Evolutionary conservation across 1,284 basidiomycete species (phyloP), one percentile per base, ranked within the genome.

Genomic region (Pascua guehoae): DNA sequence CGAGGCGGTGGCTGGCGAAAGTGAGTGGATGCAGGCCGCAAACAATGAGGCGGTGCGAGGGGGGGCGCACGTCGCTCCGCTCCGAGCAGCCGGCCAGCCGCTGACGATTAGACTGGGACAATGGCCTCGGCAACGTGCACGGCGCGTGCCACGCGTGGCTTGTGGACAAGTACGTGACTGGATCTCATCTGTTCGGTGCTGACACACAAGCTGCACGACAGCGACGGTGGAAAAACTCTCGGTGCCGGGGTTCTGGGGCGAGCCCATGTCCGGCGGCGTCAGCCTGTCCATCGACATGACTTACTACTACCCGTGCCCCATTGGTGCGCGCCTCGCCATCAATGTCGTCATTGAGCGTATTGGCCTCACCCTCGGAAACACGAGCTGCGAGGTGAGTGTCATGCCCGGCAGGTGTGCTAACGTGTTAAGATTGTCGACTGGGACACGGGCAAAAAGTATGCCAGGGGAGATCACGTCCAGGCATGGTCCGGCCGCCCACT

Each of bases 111-210:
- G 24, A 32, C 11, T 71, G 70, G 71, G 54, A 56, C 3, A 75
- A 74, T 49, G 51, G 53, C 5, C 51, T 66, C 15, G 64, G 64
- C 2, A 61, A 50, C 12, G 51, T 75, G 56, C 73, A 75, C 58
- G 73, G 73, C 24, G 73, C 70, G 5, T 69, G 68, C 2, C 56
- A 65, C 4, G 61, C 65, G 8, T 75, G 68, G 68, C 54, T 75
- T 24, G 63, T 75, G 12, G 73, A 75, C 56, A 63, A 63, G 49
- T 50, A 12, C 4, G 49, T 49, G 18, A 32, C 24, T 32, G 24
- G 24, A 32, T 32, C 24, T 32, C 24, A 32, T 17, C 38, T 45
- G 12, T 42, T 40, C 49, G 40, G 17, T n/a, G 12, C 41, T 41
- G 9, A 42, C 49, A 7, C 49, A 41, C 5, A 15, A 49, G 24